A percentile compares a stretch with the other conserved stretches of the same genome.
Conservation (phyloP, 331 rosid species). For the Saraca asoca region DNA sequence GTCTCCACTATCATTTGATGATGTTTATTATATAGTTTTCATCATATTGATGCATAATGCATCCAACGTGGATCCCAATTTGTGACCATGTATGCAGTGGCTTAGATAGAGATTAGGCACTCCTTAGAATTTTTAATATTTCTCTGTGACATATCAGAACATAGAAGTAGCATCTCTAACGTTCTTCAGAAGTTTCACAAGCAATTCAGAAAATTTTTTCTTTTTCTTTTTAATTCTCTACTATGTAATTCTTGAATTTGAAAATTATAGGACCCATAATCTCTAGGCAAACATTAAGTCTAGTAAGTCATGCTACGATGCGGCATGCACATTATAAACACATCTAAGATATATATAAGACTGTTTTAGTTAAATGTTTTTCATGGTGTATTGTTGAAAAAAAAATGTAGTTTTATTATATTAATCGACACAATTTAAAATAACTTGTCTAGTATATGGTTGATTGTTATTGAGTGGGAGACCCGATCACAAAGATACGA, state of each 20-base stretch:
- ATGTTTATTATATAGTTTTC: neutral
- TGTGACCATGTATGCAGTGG: slow-evolving; percentile 29
- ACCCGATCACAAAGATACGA: too few species aligned
- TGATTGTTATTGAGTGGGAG: too few species aligned
- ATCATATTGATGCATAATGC: slow-evolving; percentile 23
- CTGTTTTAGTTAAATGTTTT: too few species aligned
- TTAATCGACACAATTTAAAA: too few species aligned
- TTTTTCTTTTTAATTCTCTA: neutral
- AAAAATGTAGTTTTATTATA: too few species aligned
- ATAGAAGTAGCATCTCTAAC: slow-evolving; percentile 40
- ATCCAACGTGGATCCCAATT: slow-evolving; percentile 59
- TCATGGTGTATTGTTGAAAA: too few species aligned
- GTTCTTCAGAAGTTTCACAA: slow-evolving; percentile 16
- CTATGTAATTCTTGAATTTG: neutral
- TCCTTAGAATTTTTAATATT: slow-evolving; percentile 25
- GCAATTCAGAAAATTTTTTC: neutral
- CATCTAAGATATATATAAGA: too few species aligned
- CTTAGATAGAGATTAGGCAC: slow-evolving; percentile 24
- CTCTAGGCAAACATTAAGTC: too few species aligned
- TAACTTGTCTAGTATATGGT: too few species aligned
- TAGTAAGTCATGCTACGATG: too few species aligned
- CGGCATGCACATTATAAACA: too few species aligned
- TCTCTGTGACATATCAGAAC: neutral
- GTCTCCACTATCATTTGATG: neutral
- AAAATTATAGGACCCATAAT: too few species aligned